Conservation (phyloP, 495 filamentous ascomycete species). For the Podospora australis region DNA sequence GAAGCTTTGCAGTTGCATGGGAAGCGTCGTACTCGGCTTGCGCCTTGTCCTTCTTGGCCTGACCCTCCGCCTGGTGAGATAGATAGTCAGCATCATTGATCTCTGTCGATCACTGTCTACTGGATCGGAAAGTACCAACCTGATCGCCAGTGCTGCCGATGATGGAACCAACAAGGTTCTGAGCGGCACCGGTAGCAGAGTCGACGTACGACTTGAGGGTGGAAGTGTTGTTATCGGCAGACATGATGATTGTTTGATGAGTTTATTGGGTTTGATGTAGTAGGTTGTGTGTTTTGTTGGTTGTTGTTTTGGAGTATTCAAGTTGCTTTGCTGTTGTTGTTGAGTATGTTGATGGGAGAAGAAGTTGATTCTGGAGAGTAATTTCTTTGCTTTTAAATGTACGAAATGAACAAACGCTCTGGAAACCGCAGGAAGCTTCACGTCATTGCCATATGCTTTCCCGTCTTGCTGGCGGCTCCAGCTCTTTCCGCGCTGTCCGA, state of each 20-base stretch:
- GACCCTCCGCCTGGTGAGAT: constrained; percentile 37
- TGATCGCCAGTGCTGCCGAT: constrained; percentile 69
- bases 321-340: constrained; percentile 1
- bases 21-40: constrained; percentile 61
- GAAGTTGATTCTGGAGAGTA: neutral
- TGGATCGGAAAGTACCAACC: constrained; percentile 6
- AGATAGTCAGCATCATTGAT: constrained; percentile 1
- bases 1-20: constrained; percentile 65
- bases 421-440: neutral
- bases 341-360: neutral
- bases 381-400: no score
- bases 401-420: neutral
- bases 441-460: constrained; percentile 6
- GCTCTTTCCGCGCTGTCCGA: neutral
- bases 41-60: constrained; percentile 54
- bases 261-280: constrained; percentile 10
- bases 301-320: constrained; percentile 3
- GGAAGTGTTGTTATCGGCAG: constrained; percentile 64
- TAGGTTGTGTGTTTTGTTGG: constrained; percentile 7
- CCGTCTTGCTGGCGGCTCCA: neutral
- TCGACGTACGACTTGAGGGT: constrained; percentile 78
- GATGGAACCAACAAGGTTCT: constrained; percentile 62
- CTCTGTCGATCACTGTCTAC: neutral
- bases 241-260: constrained; percentile 43
- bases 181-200: constrained; percentile 64